phyloP scores from a whole-genome alignment of 352 stramenopile species.

The Elongisporangium prolatum region DNA sequence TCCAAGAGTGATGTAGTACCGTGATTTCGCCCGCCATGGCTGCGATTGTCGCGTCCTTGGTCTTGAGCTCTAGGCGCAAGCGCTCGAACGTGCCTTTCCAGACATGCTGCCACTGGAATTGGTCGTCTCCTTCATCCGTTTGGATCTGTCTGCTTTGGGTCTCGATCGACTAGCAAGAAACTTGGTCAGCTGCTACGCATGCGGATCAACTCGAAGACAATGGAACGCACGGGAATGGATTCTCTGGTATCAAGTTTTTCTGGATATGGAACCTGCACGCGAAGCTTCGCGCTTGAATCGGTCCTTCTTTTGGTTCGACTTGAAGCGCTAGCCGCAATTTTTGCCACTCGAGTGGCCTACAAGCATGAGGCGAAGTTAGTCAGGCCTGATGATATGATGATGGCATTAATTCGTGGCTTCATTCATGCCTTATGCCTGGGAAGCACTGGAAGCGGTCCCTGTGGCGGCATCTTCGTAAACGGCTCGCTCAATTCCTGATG shows the following conservation, averaged over 20 bases:
- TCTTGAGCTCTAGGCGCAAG: conserved; percentile 35
- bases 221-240: not conserved
- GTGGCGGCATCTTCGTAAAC: conserved; percentile 60
- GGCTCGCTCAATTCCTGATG: conserved; percentile 38
- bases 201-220: not conserved
- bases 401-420: too few relatives aligned
- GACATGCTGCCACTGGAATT: conserved; percentile 65
- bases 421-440: conserved; percentile 49
- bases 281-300: not conserved
- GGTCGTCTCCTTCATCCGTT: conserved; percentile 52
- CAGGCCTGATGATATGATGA: not conserved
- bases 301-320: not conserved
- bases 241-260: not conserved
- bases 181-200: not conserved
- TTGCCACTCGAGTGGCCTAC: conserved; percentile 21
- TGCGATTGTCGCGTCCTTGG: conserved; percentile 20
- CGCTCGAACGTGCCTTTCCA: conserved; percentile 72
- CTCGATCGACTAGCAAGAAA: conserved; percentile 8
- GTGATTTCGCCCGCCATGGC: conserved; percentile 40
- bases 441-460: conserved; percentile 45
- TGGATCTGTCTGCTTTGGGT: conserved; percentile 48
- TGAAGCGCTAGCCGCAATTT: not conserved
- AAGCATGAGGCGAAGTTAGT: not conserved
- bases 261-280: not conserved
- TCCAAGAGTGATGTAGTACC: conserved; percentile 6